Percentiles rank a stretch among this genome's conserved stretches.
These are phyloP conservation scores for Fusarium nanum DNA, from an alignment of 2,329 filamentous ascomycete genomes.

Conservation along the genomic window DNA sequence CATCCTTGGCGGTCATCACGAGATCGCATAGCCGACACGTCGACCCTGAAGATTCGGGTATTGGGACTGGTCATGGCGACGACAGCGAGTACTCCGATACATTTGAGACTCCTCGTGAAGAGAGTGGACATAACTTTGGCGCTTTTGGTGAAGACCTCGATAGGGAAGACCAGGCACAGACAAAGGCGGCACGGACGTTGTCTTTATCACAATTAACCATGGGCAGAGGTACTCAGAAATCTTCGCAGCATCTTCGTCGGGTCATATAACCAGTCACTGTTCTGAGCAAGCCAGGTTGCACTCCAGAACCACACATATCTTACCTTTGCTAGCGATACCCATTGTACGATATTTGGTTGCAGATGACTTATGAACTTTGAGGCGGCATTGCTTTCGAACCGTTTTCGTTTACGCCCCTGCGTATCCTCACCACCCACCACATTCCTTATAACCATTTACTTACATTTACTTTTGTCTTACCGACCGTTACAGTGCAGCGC, in stretches of 20 bases:
- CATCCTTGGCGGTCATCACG: conserved; percentile 29
- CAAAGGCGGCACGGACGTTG: conserved; percentile 71
- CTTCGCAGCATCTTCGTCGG: conserved; percentile 42
- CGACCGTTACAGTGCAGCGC: conserved; percentile 5
- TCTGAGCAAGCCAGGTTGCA: neutral
- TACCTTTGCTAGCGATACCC: conserved; percentile 9
- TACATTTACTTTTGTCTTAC: conserved; percentile 6
- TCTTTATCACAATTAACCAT: conserved; percentile 71
- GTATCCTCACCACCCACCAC: conserved; percentile 14
- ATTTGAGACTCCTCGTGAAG: conserved; percentile 65
- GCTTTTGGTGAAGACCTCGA: conserved; percentile 58
- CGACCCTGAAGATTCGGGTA: conserved; percentile 53
- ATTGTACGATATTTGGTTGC: conserved; percentile 24
- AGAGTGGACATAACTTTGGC: conserved; percentile 53
- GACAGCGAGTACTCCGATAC: conserved; percentile 60
- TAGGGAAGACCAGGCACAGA: conserved; percentile 54
- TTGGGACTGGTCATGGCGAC: conserved; percentile 53
- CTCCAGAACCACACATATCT: neutral
- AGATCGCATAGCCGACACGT: conserved; percentile 33
- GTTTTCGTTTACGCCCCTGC: conserved; percentile 4
- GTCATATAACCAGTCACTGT: conserved; percentile 37
- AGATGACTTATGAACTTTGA: conserved; percentile 39
- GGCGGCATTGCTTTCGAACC: conserved; percentile 9
- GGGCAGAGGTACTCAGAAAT: conserved; percentile 40
- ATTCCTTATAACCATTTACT: conserved; percentile 30